phyloP scores from a whole-genome alignment of 2,329 filamentous ascomycete genomes.

The Aspergillus pseudoviridinutans region DNA sequence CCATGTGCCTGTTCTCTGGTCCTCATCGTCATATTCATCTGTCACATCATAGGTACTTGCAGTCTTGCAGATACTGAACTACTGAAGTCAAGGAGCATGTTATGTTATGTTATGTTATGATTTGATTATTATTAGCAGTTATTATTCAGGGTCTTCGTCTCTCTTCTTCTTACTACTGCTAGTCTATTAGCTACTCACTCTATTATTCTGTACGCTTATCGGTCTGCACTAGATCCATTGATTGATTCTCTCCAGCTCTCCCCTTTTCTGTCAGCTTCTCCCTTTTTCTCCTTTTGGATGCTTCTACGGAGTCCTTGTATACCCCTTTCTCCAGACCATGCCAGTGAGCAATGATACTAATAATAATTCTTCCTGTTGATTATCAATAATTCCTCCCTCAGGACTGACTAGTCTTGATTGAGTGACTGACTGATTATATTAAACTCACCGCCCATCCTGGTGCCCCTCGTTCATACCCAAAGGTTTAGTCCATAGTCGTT shows the following conservation, averaged over 20 bases:
- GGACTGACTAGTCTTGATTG: neutral
- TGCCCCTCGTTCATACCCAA: neutral
- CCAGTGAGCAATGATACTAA: neutral
- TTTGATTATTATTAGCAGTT: too few species aligned
- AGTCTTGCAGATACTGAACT: too few species aligned
- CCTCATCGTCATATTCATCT: too few species aligned
- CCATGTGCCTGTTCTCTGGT: too few species aligned
- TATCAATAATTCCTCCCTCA: neutral
- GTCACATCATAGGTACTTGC: conserved; percentile 5
- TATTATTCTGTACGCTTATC: neutral
- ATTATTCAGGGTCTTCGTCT: neutral
- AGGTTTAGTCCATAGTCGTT: neutral
- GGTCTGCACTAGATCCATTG: neutral
- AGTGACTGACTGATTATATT: too few species aligned
- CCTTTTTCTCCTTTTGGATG: neutral
- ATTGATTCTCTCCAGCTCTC: neutral
- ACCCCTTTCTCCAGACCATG: neutral
- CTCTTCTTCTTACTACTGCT: too few species aligned
- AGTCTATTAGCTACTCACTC: too few species aligned
- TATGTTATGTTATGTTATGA: too few species aligned
- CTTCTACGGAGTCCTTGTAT: neutral
- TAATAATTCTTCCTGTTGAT: neutral
- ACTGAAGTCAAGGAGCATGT: too few species aligned
- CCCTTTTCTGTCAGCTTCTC: neutral
- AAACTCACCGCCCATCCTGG: neutral